These are phyloP conservation scores for Aspergillus carlsbadensis DNA, from an alignment of 495 filamentous ascomycete species.

Conservation along the genomic window DNA sequence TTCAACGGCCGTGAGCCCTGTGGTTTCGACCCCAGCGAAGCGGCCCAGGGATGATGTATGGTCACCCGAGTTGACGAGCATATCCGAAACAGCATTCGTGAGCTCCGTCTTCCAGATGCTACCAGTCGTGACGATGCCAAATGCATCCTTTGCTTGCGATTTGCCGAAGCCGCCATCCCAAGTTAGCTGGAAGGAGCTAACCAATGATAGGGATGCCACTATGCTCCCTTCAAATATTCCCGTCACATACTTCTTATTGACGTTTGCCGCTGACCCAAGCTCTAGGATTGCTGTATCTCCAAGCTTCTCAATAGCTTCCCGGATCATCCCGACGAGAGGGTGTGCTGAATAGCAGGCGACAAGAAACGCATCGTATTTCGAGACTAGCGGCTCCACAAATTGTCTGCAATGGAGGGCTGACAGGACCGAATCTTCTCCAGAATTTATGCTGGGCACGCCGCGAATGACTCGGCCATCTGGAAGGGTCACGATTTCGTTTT, in stretches of 20 bases:
- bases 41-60: constrained; percentile 26
- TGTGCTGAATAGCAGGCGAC: constrained; percentile 90
- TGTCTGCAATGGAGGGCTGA: constrained; percentile 57
- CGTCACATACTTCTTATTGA: constrained; percentile 55
- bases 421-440: constrained; percentile 47
- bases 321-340: constrained; percentile 68
- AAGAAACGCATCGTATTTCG: constrained; percentile 70
- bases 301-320: constrained; percentile 31
- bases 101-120: constrained; percentile 77
- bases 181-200: constrained; percentile 43
- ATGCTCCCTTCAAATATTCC: constrained; percentile 89
- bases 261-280: constrained; percentile 4
- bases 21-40: constrained; percentile 81
- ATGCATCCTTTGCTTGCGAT: constrained; percentile 50
- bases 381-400: constrained; percentile 50
- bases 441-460: constrained; percentile 47
- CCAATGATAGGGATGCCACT: constrained; percentile 49
- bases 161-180: constrained; percentile 22
- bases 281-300: constrained; percentile 19
- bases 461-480: constrained; percentile 28
- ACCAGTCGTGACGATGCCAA: constrained; percentile 90
- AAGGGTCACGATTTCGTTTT: constrained; percentile 25
- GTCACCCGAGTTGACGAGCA: constrained; percentile 48
- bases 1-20: constrained; percentile 77
- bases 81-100: constrained; percentile 54